These are phyloP conservation scores for Pleomassaria siparia DNA, from an alignment of 2,329 filamentous ascomycete species.

Conservation along the genomic window DNA sequence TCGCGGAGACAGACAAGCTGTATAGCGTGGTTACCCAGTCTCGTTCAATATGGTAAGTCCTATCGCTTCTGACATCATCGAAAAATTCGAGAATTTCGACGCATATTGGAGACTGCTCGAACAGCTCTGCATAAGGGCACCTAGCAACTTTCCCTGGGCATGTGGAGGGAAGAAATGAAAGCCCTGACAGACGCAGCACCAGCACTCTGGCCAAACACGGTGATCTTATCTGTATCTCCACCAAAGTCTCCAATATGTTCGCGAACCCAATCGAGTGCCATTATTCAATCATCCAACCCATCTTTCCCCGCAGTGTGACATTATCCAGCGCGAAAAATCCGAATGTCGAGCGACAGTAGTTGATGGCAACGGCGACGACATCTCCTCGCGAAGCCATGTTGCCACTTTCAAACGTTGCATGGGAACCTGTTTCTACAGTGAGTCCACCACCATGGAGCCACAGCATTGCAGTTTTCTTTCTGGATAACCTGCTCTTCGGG, in stretches of 20 bases:
- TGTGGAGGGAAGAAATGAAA: constrained; percentile 53
- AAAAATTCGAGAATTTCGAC: constrained; percentile 24
- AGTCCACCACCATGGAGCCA: constrained; percentile 36
- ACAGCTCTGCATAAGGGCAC: constrained; percentile 46
- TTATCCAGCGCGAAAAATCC: constrained; percentile 42
- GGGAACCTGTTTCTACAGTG: constrained; percentile 45
- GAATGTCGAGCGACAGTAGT: constrained; percentile 44
- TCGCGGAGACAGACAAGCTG: constrained; percentile 26
- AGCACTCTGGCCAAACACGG: constrained; percentile 43
- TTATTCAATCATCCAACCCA: constrained; percentile 53
- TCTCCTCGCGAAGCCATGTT: constrained; percentile 51
- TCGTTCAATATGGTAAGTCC: constrained; percentile 25
- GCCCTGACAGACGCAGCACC: constrained; percentile 47
- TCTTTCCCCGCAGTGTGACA: constrained; percentile 51
- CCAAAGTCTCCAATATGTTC: constrained; percentile 42
- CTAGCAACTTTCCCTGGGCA: constrained; percentile 51
- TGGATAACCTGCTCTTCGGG: constrained; percentile 28
- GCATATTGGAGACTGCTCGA: constrained; percentile 22
- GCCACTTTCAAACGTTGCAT: constrained; percentile 50
- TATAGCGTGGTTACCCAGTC: constrained; percentile 22
- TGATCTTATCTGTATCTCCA: constrained; percentile 39
- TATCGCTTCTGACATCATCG: constrained; percentile 25
- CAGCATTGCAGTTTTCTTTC: constrained; percentile 12
- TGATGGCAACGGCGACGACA: constrained; percentile 48
- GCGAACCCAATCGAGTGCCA: constrained; percentile 53